phyloP scores from a whole-genome alignment of 129 eudicot genomes.

The Pseudognaphalium luteoalbum region DNA sequence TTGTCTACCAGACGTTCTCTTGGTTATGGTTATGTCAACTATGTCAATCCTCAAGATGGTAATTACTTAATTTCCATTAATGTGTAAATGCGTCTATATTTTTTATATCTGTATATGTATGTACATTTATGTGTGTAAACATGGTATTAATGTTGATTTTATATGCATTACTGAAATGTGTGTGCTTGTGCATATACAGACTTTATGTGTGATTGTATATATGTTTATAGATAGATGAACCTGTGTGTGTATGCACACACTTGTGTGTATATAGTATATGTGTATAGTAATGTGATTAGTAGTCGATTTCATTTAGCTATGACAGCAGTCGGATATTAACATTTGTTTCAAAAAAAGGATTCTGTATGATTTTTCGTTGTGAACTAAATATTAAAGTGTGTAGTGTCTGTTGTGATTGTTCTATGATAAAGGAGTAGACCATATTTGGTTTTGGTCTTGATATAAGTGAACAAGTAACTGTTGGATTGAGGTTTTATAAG shows the following conservation, averaged over 20 bases:
- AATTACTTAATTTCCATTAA: background rate
- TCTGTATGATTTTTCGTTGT: background rate
- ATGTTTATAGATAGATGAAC: no score
- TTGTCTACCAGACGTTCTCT: conserved; percentile 61
- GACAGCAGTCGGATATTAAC: background rate
- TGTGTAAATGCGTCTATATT: background rate
- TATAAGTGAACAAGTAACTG: background rate
- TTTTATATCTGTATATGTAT: background rate
- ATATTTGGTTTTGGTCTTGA: background rate
- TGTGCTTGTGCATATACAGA: no score
- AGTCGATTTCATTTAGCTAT: background rate
- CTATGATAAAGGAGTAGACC: background rate
- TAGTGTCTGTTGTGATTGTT: background rate
- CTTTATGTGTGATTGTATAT: background rate
- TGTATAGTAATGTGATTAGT: background rate
- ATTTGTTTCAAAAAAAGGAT: background rate
- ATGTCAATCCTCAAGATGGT: conserved; percentile 77
- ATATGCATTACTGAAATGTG: background rate
- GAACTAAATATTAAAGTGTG: background rate
- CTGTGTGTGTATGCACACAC: background rate
- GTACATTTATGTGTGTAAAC: background rate
- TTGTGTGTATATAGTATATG: background rate
- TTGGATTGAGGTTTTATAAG: background rate
- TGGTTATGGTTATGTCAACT: conserved; percentile 95
- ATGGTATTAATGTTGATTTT: no score